Percentiles rank a stretch among this genome's conserved stretches.
Conservation (phyloP, 2,329 filamentous ascomycete genomes). For the Colletotrichum tanaceti region DNA sequence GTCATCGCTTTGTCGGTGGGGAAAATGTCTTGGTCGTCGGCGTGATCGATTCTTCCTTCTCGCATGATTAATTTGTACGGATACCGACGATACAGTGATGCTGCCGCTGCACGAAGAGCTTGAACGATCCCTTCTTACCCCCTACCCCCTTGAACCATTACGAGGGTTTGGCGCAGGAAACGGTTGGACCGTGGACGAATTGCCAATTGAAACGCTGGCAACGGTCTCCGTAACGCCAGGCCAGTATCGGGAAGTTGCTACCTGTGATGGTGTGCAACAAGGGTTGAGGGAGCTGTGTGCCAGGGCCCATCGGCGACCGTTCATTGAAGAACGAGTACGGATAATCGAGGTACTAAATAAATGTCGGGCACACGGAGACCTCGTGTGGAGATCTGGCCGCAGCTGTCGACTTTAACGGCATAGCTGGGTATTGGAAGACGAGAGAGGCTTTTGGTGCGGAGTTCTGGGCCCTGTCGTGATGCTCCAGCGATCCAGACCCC, state of each 20-base stretch:
- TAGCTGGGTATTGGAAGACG: not conserved
- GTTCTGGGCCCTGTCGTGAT: not conserved
- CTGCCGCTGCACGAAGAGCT: conserved; percentile 28
- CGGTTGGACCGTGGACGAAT: conserved; percentile 9
- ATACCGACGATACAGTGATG: conserved; percentile 27
- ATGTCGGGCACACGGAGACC: not conserved
- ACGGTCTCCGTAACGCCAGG: conserved; percentile 5
- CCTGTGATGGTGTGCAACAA: conserved; percentile 35
- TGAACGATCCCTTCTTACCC: not conserved
- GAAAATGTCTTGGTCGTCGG: conserved; percentile 22
- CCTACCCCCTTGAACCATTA: not conserved
- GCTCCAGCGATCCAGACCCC: conserved; percentile 7
- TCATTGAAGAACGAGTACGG: not conserved
- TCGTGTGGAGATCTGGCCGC: not conserved
- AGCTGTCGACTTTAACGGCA: not conserved
- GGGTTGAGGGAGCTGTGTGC: conserved; percentile 32
- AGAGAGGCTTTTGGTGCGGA: conserved; percentile 6
- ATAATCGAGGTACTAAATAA: not conserved
- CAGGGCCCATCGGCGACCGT: not conserved
- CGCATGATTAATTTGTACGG: not conserved
- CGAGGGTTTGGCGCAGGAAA: conserved; percentile 7
- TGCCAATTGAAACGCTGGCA: not conserved
- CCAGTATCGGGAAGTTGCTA: conserved; percentile 29
- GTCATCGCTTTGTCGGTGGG: not conserved
- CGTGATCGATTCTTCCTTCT: conserved; percentile 11